phyloP scores from a whole-genome alignment of 2,329 filamentous ascomycete genomes.

The Didymella segeticola region DNA sequence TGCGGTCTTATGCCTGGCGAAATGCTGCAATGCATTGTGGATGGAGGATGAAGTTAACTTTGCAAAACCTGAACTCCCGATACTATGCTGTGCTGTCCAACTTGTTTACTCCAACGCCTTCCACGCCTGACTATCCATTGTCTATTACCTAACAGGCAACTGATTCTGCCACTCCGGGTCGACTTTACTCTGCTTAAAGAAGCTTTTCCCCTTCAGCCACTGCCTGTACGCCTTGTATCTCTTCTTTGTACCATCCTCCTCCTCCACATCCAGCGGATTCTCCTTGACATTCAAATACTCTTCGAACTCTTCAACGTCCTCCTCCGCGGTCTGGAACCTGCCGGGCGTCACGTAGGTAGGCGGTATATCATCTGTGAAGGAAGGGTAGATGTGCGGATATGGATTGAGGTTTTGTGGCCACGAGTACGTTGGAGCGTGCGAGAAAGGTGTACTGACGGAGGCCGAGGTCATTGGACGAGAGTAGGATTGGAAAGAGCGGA shows the following conservation, averaged over 20 bases:
- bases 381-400: conserved; percentile 25
- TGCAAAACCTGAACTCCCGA: not conserved
- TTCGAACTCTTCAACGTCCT: conserved; percentile 74
- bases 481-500: conserved; percentile 35
- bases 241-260: conserved; percentile 89
- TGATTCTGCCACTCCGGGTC: conserved; percentile 56
- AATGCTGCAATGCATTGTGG: too few relatives aligned
- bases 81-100: not conserved
- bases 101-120: not conserved
- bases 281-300: conserved; percentile 79
- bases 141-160: conserved; percentile 36
- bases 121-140: not conserved
- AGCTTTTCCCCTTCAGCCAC: conserved; percentile 91
- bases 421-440: conserved; percentile 38
- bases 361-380: conserved; percentile 11
- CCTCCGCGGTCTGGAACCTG: conserved; percentile 62
- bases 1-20: too few relatives aligned
- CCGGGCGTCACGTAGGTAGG: conserved; percentile 16
- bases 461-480: conserved; percentile 37
- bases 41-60: not conserved
- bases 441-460: conserved; percentile 42
- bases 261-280: conserved; percentile 84
- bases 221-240: conserved; percentile 95
- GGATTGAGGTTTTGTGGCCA: conserved; percentile 27
- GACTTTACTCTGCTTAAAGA: conserved; percentile 83